phyloP scores from a whole-genome alignment of 1,139 yeast genomes.

The Pichia sp. region DNA sequence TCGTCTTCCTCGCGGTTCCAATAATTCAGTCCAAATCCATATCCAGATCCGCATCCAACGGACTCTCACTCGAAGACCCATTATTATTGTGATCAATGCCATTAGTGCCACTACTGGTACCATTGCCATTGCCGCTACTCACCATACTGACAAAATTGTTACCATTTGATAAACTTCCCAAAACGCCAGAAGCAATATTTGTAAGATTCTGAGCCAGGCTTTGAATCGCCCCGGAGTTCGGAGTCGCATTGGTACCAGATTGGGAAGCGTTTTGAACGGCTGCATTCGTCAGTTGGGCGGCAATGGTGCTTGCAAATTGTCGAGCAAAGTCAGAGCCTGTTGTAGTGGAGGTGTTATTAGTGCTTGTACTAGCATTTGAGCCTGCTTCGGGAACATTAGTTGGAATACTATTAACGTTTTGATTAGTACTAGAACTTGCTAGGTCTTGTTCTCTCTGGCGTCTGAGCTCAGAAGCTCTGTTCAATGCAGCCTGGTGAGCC shows the following conservation, averaged over 20 bases:
- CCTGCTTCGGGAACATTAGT: not conserved
- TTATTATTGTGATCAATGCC: not conserved
- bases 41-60: slow-evolving; percentile 12
- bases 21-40: slow-evolving; percentile 10
- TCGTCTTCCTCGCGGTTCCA: not conserved
- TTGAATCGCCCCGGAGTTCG: slow-evolving; percentile 1
- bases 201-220: slow-evolving; percentile 8
- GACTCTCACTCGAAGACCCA: not conserved
- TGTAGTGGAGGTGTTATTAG: slow-evolving; percentile 1
- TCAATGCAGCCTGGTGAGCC: slow-evolving; percentile 8
- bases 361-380: not conserved
- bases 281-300: slow-evolving; percentile 12
- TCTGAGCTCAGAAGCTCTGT: slow-evolving; percentile 14
- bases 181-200: slow-evolving; percentile 7
- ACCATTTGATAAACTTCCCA: slow-evolving; percentile 10
- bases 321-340: slow-evolving; percentile 13
- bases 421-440: not conserved
- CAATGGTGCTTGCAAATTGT: slow-evolving; percentile 11
- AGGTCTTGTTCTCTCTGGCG: slow-evolving; percentile 9
- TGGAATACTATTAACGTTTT: not conserved
- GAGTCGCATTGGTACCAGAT: slow-evolving; percentile 8
- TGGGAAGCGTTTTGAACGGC: slow-evolving; percentile 1
- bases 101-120: not conserved
- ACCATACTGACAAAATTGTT: slow-evolving; percentile 3
- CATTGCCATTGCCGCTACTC: not conserved